These are phyloP conservation scores for Phytopythium delawarense DNA, from an alignment of 352 stramenopile species.

Conservation along the genomic window DNA sequence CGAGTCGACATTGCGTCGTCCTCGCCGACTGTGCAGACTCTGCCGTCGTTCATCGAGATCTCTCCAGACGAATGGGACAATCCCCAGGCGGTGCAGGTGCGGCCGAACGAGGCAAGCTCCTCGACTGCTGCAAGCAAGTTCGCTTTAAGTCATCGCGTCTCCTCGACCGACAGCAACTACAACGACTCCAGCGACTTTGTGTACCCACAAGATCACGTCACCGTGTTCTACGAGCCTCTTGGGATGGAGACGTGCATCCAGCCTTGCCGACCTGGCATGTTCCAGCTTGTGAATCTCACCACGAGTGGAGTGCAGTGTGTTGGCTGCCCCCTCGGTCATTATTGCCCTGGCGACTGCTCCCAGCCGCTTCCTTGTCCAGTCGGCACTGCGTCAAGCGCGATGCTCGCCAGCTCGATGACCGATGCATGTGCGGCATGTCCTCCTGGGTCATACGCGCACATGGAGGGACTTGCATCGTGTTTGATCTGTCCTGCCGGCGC, in stretches of 20 bases:
- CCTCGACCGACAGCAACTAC: slow-evolving; percentile 43
- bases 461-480: slow-evolving; percentile 27
- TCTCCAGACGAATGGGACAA: slow-evolving; percentile 30
- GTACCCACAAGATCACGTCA: slow-evolving; percentile 36
- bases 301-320: slow-evolving; percentile 31
- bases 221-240: slow-evolving; percentile 56
- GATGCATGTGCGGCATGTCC: slow-evolving; percentile 32
- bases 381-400: slow-evolving; percentile 33
- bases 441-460: slow-evolving; percentile 37
- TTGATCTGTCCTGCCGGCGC: slow-evolving; percentile 36
- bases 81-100: slow-evolving; percentile 29
- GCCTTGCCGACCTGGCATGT: slow-evolving; percentile 50
- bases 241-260: slow-evolving; percentile 35
- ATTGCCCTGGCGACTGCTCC: slow-evolving; percentile 41
- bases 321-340: slow-evolving; percentile 39
- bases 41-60: slow-evolving; percentile 20
- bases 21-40: slow-evolving; percentile 8
- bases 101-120: not conserved
- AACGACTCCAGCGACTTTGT: slow-evolving; percentile 17
- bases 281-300: slow-evolving; percentile 32
- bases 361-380: slow-evolving; percentile 29
- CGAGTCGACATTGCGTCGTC: slow-evolving; percentile 22
- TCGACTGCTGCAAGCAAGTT: slow-evolving; percentile 4
- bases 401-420: slow-evolving; percentile 18
- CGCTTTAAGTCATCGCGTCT: slow-evolving; percentile 19